These are phyloP conservation scores for Vishniacozyma victoriae DNA, from an alignment of 768 basidiomycete species.

Conservation along the genomic window DNA sequence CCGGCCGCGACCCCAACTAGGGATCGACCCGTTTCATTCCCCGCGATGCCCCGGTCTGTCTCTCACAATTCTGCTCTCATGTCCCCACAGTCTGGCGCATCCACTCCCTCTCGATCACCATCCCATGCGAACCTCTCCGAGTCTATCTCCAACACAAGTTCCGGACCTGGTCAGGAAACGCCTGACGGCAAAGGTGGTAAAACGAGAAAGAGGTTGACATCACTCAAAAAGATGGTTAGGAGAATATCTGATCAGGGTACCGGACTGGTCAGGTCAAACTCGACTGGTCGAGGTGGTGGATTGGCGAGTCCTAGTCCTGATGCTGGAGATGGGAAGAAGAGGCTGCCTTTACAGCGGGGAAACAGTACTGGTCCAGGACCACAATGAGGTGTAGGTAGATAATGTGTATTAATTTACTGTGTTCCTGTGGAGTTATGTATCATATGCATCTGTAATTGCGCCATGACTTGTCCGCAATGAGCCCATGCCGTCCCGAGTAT, in stretches of 20 bases:
- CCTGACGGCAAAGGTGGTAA: slow-evolving; percentile 24
- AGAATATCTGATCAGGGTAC: slow-evolving; percentile 39
- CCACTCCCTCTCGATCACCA: background rate
- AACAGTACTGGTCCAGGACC: background rate
- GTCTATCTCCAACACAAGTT: background rate
- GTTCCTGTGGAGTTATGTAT: background rate
- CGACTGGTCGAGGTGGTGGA: background rate
- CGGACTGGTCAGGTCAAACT: slow-evolving; percentile 7
- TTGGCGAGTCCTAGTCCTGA: background rate
- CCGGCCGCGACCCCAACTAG: background rate
- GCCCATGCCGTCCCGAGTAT: too few species aligned
- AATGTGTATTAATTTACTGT: background rate
- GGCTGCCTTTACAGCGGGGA: background rate
- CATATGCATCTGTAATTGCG: too few species aligned
- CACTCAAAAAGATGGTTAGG: slow-evolving; percentile 38
- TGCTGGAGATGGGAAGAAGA: background rate
- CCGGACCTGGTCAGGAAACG: background rate
- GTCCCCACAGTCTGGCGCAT: background rate
- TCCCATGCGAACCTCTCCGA: background rate
- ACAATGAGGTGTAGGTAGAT: background rate
- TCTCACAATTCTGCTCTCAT: background rate
- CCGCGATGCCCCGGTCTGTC: background rate
- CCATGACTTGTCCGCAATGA: too few species aligned
- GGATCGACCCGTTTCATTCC: background rate
- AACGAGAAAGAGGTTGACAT: slow-evolving; percentile 28